Evolutionary conservation across 192 early-diverging fungal species (phyloP).

Genomic region (Pilaira anomala): DNA sequence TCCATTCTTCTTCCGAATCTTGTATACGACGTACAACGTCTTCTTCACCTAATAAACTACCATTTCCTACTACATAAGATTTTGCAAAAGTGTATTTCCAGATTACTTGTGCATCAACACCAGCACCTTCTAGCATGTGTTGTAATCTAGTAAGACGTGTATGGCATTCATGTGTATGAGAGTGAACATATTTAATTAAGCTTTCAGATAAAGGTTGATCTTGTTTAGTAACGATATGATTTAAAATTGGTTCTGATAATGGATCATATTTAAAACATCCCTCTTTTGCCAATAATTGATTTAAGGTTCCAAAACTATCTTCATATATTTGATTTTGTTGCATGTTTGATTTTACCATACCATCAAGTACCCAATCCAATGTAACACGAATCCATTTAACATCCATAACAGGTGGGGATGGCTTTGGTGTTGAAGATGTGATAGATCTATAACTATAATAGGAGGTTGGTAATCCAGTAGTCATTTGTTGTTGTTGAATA

Average conservation of each 20-base stretch:
- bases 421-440: slow-evolving; percentile 1
- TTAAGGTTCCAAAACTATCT: slow-evolving; percentile 6
- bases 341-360: slow-evolving; percentile 11
- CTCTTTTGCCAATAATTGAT: slow-evolving; percentile 12
- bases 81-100: slow-evolving; percentile 39
- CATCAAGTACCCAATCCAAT: slow-evolving; percentile 26
- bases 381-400: slow-evolving; percentile 29
- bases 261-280: slow-evolving; percentile 33
- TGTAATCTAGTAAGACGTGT: slow-evolving; percentile 26
- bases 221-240: slow-evolving; percentile 16
- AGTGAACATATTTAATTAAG: slow-evolving; percentile 24
- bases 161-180: slow-evolving; percentile 29
- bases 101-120: slow-evolving; percentile 31
- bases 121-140: slow-evolving; percentile 24
- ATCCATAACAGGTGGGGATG: background rate
- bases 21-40: slow-evolving; percentile 33
- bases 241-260: slow-evolving; percentile 27
- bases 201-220: background rate
- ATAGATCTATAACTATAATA: background rate
- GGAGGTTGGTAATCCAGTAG: background rate
- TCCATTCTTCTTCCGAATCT: slow-evolving; percentile 33
- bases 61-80: slow-evolving; percentile 27
- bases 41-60: slow-evolving; percentile 27
- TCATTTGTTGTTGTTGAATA: background rate
- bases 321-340: slow-evolving; percentile 21